Base-by-base conservation (phyloP, 2,329 filamentous ascomycete species). In the Colletotrichum siamense region DNA sequence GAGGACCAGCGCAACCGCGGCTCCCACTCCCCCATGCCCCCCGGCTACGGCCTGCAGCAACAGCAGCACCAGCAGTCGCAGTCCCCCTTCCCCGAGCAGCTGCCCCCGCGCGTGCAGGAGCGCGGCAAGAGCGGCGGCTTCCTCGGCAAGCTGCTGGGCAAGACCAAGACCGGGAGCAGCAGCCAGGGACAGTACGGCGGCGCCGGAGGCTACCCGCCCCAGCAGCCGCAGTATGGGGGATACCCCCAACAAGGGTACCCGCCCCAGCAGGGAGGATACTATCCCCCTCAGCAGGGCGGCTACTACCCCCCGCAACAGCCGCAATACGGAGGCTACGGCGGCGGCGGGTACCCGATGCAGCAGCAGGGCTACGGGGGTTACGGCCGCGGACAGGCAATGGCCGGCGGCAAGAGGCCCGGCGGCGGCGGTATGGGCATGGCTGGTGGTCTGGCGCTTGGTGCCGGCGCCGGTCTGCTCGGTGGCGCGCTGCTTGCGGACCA, bases 381-480 rank as follows among this genome's bases (percentile, higher is more conserved):
- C 39, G 84, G 83, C 6, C 67, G 62, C 32, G 62, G 62, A 3
- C 32, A 63, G 61, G 52, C 79, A 77, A 78, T 79, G 72, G 79
- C 79, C 3, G 81, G 80, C 63, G 81, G 80, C 63, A 73, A 61
- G 49, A 77, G 66, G 52, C 71, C 71, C 28, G 84, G 84, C 67
- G 86, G 87, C 30, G 85, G 84, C 61, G 83, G 84, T 44, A 80
- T 83, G 80, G 95, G 95, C n/a, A 89, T 91, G 76, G 91, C 89
- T 2, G 95, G 95, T 64, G 95, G 93, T 68, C 92, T 93, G 10
- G 95, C 95, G 26, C 87, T 98, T 59, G 96, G 96, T 86, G 84
- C 95, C 6, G 96, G 95, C 79, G 96, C 94, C 78, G 96, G 96
- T 84, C 82, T 98, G 82, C 81, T 98, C 2, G 96, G 95, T 79